These are phyloP conservation scores for Macadamia integrifolia DNA, from an alignment of 164 flowering plant genomes.

Conservation along the genomic window DNA sequence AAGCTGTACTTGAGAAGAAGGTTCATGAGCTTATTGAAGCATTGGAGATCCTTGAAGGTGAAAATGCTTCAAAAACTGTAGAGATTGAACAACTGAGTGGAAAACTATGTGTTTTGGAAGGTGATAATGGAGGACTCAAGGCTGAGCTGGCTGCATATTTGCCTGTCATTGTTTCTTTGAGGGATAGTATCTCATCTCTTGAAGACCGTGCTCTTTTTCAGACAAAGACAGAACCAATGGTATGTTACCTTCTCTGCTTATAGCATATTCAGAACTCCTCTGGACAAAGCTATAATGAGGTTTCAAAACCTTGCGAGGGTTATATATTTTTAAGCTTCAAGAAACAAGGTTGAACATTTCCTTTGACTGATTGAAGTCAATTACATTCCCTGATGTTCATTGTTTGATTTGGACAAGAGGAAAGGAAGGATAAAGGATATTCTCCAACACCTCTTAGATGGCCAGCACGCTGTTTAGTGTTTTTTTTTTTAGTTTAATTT, in stretches of 20 bases:
- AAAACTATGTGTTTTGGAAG: constrained; percentile 42
- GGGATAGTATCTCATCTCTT: constrained; percentile 48
- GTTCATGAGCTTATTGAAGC: constrained; percentile 50
- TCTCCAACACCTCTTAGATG: too few species aligned
- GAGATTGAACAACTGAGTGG: constrained; percentile 50
- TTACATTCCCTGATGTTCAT: too few species aligned
- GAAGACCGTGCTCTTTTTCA: constrained; percentile 40
- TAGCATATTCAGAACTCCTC: not conserved
- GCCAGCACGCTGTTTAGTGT: too few species aligned
- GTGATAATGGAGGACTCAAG: constrained; percentile 48
- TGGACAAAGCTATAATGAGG: too few species aligned
- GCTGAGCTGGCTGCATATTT: constrained; percentile 44
- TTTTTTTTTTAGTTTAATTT: too few species aligned
- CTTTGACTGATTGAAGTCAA: too few species aligned
- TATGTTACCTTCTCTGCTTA: constrained; percentile 15
- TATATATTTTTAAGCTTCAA: too few species aligned
- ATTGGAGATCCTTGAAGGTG: constrained; percentile 47
- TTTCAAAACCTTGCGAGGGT: too few species aligned
- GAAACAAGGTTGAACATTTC: too few species aligned
- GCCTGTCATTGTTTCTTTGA: constrained; percentile 47
- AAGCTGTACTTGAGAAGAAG: constrained; percentile 52
- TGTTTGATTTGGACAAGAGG: too few species aligned
- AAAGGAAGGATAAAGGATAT: too few species aligned
- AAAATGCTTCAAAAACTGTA: constrained; percentile 28
- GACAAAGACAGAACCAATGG: constrained; percentile 33